Percentiles rank a stretch among this genome's conserved stretches.
Evolutionary conservation across 768 basidiomycete species (phyloP).

Genomic region (Kwoniella botswanensis): DNA sequence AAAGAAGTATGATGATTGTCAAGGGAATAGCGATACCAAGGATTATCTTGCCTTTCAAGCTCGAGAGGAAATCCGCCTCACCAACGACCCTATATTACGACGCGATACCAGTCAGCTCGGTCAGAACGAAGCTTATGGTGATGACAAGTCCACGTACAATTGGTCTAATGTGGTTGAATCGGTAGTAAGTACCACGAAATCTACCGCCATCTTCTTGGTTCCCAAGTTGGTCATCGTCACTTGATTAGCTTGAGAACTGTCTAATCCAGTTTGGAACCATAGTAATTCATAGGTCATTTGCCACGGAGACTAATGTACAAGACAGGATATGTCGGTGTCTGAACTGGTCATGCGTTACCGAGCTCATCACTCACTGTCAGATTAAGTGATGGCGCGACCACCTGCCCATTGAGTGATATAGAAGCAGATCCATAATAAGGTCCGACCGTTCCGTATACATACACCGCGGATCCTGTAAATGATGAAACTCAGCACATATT

Average conservation of each 20-base stretch:
- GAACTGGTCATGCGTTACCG: neutral
- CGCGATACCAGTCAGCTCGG: no score
- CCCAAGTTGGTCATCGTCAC: conserved; percentile 44
- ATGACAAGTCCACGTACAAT: no score
- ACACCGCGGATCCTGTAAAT: conserved; percentile 32
- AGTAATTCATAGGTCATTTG: conserved; percentile 39
- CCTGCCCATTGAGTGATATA: conserved; percentile 35
- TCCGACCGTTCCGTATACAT: conserved; percentile 45
- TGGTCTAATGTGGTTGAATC: conserved; percentile 8
- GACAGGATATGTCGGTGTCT: no score
- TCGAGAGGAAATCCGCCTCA: conserved; percentile 28
- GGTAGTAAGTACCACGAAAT: conserved; percentile 42
- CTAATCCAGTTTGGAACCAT: conserved; percentile 47
- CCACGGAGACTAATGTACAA: conserved; percentile 39
- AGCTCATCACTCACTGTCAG: conserved; percentile 31
- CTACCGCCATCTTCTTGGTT: conserved; percentile 38
- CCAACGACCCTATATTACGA: neutral
- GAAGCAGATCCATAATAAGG: conserved; percentile 38
- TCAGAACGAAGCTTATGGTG: no score
- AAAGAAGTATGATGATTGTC: conserved; percentile 20
- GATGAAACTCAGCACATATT: no score
- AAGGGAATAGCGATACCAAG: conserved; percentile 31
- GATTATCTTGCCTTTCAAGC: conserved; percentile 41
- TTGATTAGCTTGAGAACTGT: conserved; percentile 14
- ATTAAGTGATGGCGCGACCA: conserved; percentile 23